These are phyloP conservation scores for Trypanosoma boissoni DNA, from an alignment of 208 protist genomes.

Conservation along the genomic window DNA sequence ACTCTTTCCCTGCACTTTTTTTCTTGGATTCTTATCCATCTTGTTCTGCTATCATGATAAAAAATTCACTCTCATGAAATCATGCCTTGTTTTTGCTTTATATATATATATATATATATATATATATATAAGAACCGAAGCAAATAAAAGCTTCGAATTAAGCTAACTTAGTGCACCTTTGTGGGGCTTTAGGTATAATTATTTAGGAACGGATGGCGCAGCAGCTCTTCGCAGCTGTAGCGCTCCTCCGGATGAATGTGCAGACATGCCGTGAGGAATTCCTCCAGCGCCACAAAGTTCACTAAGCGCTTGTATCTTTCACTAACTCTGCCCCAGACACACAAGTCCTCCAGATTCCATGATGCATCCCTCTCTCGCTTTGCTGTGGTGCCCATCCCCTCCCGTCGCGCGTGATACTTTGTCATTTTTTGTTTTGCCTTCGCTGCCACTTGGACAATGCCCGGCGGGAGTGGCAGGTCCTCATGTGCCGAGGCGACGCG, in stretches of 20 bases:
- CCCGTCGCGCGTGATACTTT: not conserved
- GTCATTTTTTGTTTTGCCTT: constrained; percentile 38
- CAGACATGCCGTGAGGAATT: constrained; percentile 58
- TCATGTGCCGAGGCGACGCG: constrained; percentile 35
- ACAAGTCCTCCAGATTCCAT: not conserved
- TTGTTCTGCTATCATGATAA: too few species aligned
- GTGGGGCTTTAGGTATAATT: constrained; percentile 16
- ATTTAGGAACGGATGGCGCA: constrained; percentile 68
- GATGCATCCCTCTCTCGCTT: not conserved
- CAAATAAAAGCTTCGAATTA: too few species aligned
- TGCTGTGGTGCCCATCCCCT: not conserved
- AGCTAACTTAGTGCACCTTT: constrained; percentile 4
- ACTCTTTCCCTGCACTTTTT: too few species aligned
- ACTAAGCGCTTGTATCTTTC: constrained; percentile 22
- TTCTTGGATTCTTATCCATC: too few species aligned
- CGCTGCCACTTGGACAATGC: constrained; percentile 38
- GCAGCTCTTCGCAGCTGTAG: constrained; percentile 48
- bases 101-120: too few species aligned
- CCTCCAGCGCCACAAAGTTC: constrained; percentile 45
- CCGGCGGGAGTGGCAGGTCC: constrained; percentile 65
- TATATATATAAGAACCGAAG: too few species aligned
- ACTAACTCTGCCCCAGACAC: not conserved
- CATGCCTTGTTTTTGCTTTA: too few species aligned
- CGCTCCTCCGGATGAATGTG: constrained; percentile 61
- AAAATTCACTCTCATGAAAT: too few species aligned